Conservation (phyloP, 2,329 filamentous ascomycete species). For the Aulographum hederae region DNA sequence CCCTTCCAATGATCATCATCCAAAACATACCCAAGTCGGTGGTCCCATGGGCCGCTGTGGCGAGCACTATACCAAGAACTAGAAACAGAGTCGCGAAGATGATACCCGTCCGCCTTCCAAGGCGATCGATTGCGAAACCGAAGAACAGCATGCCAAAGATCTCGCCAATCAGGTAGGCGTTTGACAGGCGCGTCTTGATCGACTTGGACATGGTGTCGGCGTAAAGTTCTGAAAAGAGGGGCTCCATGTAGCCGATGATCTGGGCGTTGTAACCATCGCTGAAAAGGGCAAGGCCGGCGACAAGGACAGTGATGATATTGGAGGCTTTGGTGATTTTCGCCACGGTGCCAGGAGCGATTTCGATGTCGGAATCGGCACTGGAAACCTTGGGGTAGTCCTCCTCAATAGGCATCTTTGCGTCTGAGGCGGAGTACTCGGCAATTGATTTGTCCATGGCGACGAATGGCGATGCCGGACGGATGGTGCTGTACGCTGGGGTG, state of each 20-base stretch:
- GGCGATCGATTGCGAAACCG: constrained; percentile 29
- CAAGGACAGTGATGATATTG: constrained; percentile 25
- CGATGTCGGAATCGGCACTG: no score
- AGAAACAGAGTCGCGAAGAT: constrained; percentile 29
- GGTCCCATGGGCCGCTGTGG: constrained; percentile 26
- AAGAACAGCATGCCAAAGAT: constrained; percentile 38
- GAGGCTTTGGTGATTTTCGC: constrained; percentile 8
- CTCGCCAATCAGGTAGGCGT: constrained; percentile 36
- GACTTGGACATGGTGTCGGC: constrained; percentile 22
- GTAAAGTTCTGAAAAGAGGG: constrained; percentile 20
- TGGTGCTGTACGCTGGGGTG: no score
- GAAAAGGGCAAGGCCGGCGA: constrained; percentile 28
- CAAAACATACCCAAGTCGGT: constrained; percentile 26
- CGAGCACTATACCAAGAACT: constrained; percentile 27
- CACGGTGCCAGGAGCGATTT: no score
- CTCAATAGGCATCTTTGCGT: no score
- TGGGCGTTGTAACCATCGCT: constrained; percentile 25
- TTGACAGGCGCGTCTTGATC: constrained; percentile 33
- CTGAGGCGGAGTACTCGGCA: no score
- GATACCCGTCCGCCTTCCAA: constrained; percentile 31
- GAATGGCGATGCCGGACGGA: no score
- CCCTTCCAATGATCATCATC: constrained; percentile 29
- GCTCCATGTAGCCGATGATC: constrained; percentile 27
- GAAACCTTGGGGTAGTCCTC: no score
- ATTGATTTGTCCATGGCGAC: no score